These are phyloP conservation scores for Penicillium fimorum DNA, from an alignment of 495 filamentous ascomycete genomes.

Conservation along the genomic window DNA sequence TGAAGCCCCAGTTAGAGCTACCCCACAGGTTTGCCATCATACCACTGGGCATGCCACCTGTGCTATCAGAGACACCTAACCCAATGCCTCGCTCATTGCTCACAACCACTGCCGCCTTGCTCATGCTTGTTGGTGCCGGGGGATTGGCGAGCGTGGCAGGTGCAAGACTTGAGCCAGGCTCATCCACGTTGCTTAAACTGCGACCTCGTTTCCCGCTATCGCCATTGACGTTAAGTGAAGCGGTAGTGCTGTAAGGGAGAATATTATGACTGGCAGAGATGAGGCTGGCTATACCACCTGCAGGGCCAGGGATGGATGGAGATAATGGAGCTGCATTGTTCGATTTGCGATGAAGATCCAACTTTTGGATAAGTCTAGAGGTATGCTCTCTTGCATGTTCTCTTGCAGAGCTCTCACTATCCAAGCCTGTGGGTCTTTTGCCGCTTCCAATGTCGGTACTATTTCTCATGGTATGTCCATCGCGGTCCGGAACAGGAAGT, in stretches of 20 bases:
- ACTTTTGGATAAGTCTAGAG: conserved; percentile 84
- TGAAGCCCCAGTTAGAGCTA: conserved; percentile 75
- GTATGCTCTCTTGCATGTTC: conserved; percentile 71
- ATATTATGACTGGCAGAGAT: conserved; percentile 81
- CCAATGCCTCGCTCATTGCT: conserved; percentile 70
- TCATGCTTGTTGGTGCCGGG: conserved; percentile 82
- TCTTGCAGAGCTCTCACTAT: conserved; percentile 58
- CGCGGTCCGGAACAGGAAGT: conserved; percentile 65
- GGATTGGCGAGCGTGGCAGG: conserved; percentile 81
- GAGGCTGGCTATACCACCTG: conserved; percentile 79
- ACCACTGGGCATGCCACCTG: conserved; percentile 72
- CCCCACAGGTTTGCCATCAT: conserved; percentile 94
- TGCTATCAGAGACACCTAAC: conserved; percentile 56
- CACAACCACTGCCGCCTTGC: conserved; percentile 78
- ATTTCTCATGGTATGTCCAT: conserved; percentile 54
- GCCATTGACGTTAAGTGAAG: conserved; percentile 34
- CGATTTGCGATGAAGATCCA: conserved; percentile 84
- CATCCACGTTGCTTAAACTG: conserved; percentile 34
- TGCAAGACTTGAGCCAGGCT: conserved; percentile 66
- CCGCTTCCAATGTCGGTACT: conserved; percentile 67
- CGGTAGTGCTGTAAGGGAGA: conserved; percentile 57
- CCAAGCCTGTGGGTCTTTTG: conserved; percentile 48
- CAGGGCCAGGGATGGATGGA: conserved; percentile 38
- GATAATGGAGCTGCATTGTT: conserved; percentile 48
- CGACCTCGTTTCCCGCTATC: conserved; percentile 32